phyloP scores from a whole-genome alignment of 23 red algal genomes.

The Gracilaria gracilis region DNA sequence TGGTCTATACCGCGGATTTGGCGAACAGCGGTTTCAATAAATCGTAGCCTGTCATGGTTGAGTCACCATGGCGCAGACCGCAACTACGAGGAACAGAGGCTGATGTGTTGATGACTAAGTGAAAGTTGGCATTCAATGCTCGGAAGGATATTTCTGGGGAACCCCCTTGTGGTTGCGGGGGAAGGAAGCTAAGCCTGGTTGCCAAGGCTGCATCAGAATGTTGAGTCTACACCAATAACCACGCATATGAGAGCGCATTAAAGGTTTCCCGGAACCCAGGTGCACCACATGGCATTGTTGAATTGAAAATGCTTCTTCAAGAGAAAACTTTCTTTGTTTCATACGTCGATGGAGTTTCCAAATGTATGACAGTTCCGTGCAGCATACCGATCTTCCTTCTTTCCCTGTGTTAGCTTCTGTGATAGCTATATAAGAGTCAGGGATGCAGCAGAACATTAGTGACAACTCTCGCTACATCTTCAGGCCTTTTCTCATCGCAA shows the following conservation, averaged over 20 bases:
- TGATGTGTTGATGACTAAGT: neutral
- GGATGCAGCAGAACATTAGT: neutral
- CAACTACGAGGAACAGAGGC: too few species aligned
- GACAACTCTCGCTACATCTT: neutral
- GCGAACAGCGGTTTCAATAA: neutral
- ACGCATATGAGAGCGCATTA: too few species aligned
- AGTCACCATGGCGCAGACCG: too few species aligned
- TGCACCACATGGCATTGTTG: neutral
- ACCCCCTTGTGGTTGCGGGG: too few species aligned
- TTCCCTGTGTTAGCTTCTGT: neutral
- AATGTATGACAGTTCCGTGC: too few species aligned
- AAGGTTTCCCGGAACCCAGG: neutral
- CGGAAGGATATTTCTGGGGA: too few species aligned
- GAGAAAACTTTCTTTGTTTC: too few species aligned
- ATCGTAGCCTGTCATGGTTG: neutral
- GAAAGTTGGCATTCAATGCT: neutral
- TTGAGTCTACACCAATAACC: too few species aligned
- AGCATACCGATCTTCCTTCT: neutral
- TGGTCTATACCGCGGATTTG: neutral
- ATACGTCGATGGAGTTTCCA: too few species aligned
- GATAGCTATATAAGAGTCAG: neutral
- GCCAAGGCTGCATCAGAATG: neutral
- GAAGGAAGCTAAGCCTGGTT: neutral
- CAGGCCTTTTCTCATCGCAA: neutral
- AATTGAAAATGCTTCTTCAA: neutral